phyloP scores from a whole-genome alignment of 1,284 basidiomycete species.

The Boletus albobrunnescens region DNA sequence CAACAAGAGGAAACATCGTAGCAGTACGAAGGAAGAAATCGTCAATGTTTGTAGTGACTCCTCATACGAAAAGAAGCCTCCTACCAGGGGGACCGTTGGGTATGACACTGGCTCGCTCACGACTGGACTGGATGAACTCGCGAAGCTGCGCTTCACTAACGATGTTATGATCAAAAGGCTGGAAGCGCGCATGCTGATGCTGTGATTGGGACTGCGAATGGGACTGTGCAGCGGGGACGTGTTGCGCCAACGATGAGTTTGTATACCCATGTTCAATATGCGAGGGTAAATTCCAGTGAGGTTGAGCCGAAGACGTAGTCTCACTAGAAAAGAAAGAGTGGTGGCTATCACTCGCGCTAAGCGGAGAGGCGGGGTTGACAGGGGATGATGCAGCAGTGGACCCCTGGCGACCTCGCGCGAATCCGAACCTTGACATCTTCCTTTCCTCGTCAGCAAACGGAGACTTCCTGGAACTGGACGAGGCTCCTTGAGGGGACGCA shows the following conservation, averaged over 20 bases:
- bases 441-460: conserved; percentile 55
- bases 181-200: conserved; percentile 45
- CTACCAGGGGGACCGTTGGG: conserved; percentile 44
- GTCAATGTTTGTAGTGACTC: conserved; percentile 33
- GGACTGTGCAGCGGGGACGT: conserved; percentile 38
- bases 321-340: conserved; percentile 44
- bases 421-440: conserved; percentile 78
- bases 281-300: conserved; percentile 46
- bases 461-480: conserved; percentile 25
- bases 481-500: conserved; percentile 12
- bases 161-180: conserved; percentile 50
- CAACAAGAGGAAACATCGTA: conserved; percentile 8
- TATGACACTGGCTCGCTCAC: conserved; percentile 44
- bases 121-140: conserved; percentile 67
- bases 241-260: conserved; percentile 46
- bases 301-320: conserved; percentile 36
- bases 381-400: conserved; percentile 59
- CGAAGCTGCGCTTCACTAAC: conserved; percentile 71
- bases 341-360: conserved; percentile 49
- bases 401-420: conserved; percentile 69
- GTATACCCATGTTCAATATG: conserved; percentile 46
- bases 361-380: conserved; percentile 53
- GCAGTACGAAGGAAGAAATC: conserved; percentile 25
- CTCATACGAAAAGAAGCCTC: conserved; percentile 45
- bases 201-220: conserved; percentile 29